Evolutionary conservation across 768 basidiomycete genomes (phyloP).

Genomic region (Collybia sp.): DNA sequence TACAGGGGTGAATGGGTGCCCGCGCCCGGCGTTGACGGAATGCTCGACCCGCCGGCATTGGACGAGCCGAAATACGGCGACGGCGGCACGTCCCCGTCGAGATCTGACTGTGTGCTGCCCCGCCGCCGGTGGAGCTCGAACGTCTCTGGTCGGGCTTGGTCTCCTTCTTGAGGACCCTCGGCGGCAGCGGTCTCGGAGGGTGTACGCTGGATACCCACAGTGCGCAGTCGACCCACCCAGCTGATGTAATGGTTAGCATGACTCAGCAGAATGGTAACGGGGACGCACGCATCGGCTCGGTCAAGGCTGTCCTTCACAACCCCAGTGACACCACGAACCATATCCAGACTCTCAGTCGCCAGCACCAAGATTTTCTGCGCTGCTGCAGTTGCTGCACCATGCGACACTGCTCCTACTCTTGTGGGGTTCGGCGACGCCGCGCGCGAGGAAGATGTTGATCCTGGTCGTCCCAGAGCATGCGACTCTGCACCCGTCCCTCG

Average conservation of each 20-base stretch:
- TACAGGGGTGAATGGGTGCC: conserved; percentile 16
- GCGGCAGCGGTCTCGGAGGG: too few species aligned
- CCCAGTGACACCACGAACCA: conserved; percentile 84
- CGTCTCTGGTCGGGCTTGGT: not conserved
- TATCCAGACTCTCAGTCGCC: conserved; percentile 89
- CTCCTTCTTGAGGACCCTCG: too few species aligned
- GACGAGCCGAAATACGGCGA: conserved; percentile 20
- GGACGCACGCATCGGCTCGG: conserved; percentile 74
- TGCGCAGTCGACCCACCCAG: conserved; percentile 80
- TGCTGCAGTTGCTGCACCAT: conserved; percentile 61
- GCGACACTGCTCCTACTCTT: conserved; percentile 11
- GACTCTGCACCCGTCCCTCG: too few species aligned
- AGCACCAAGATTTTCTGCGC: conserved; percentile 80
- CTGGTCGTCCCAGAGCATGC: conserved; percentile 9
- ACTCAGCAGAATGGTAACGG: conserved; percentile 4
- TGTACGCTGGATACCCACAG: conserved; percentile 54
- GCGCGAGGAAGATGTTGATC: conserved; percentile 7
- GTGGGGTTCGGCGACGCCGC: too few species aligned
- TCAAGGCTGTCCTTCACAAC: conserved; percentile 88
- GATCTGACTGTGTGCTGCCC: conserved; percentile 13
- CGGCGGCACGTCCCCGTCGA: conserved; percentile 16
- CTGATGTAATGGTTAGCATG: conserved; percentile 26
- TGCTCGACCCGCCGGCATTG: conserved; percentile 21
- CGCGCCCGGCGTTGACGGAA: conserved; percentile 28
- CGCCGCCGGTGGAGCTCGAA: conserved; percentile 13